These are phyloP conservation scores for Primulina huaijiensis DNA, from an alignment of 257 asterid genomes.

Conservation along the genomic window DNA sequence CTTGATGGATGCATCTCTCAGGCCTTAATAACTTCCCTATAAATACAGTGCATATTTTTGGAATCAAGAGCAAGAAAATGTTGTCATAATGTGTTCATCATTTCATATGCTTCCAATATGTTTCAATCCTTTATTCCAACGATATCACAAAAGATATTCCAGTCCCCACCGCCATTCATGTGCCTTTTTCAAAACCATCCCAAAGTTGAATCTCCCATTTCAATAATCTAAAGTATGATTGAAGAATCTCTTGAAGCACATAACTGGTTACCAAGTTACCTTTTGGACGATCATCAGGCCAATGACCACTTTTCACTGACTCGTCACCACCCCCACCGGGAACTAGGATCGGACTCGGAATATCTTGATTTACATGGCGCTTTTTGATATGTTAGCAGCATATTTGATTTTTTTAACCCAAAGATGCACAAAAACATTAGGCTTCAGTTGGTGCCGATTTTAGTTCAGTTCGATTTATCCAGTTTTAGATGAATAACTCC, in stretches of 20 bases:
- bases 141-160: conserved; percentile 30
- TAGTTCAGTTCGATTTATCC: too few species aligned
- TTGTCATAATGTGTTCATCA: conserved; percentile 36
- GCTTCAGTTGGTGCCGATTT: too few species aligned
- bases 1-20: conserved; percentile 68
- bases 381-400: too few species aligned
- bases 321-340: too few species aligned
- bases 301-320: too few species aligned
- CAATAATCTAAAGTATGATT: not conserved
- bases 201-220: not conserved
- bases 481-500: too few species aligned
- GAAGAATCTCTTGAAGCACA: not conserved
- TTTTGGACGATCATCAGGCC: conserved; percentile 31
- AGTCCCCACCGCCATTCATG: conserved; percentile 26
- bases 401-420: too few species aligned
- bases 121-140: conserved; percentile 28
- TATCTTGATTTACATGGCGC: too few species aligned
- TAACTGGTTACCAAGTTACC: too few species aligned
- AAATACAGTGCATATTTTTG: conserved; percentile 18
- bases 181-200: not conserved
- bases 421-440: too few species aligned
- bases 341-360: too few species aligned
- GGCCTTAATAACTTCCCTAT: conserved; percentile 24
- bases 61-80: conserved; percentile 33
- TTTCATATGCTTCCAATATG: conserved; percentile 25